phyloP scores from a whole-genome alignment of 305 asterid species.

The Coffea humblotiana region DNA sequence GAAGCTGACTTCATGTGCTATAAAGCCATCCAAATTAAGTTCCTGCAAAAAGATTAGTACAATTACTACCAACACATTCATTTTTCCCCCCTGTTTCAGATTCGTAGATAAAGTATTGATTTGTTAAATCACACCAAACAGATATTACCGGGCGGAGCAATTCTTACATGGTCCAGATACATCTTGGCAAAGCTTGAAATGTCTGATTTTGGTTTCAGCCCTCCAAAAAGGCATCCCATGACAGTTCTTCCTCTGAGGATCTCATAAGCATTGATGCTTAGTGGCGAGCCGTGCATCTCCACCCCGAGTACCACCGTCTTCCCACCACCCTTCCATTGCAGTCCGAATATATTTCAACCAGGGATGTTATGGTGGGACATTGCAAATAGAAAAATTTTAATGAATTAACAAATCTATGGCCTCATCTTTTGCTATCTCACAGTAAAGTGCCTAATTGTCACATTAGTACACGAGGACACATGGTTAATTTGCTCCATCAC shows the following conservation, averaged over 20 bases:
- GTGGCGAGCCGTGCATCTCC: slow-evolving; percentile 35
- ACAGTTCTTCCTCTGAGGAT: slow-evolving; percentile 28
- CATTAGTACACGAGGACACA: too few species aligned
- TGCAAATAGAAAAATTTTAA: neutral
- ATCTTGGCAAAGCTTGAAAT: slow-evolving; percentile 28
- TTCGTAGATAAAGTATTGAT: too few species aligned
- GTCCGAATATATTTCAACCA: neutral
- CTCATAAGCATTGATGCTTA: slow-evolving; percentile 27
- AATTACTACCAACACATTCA: neutral
- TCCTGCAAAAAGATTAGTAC: neutral
- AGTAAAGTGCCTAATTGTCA: too few species aligned
- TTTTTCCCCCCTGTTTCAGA: neutral
- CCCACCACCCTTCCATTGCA: slow-evolving; percentile 34
- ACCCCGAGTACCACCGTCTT: slow-evolving; percentile 41
- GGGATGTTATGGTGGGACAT: neutral
- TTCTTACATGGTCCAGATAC: slow-evolving; percentile 32
- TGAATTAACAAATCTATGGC: too few species aligned
- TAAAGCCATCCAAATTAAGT: slow-evolving; percentile 15
- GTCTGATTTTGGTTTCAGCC: slow-evolving; percentile 40
- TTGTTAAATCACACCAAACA: too few species aligned
- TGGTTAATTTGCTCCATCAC: too few species aligned
- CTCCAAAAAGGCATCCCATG: slow-evolving; percentile 37
- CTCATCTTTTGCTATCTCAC: too few species aligned
- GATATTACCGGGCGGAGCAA: too few species aligned
- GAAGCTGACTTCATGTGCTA: slow-evolving; percentile 22